Percentiles rank a stretch among this genome's conserved stretches.
These are phyloP conservation scores for Coprinopsis sp. DNA, from an alignment of 768 basidiomycete species.

Conservation along the genomic window DNA sequence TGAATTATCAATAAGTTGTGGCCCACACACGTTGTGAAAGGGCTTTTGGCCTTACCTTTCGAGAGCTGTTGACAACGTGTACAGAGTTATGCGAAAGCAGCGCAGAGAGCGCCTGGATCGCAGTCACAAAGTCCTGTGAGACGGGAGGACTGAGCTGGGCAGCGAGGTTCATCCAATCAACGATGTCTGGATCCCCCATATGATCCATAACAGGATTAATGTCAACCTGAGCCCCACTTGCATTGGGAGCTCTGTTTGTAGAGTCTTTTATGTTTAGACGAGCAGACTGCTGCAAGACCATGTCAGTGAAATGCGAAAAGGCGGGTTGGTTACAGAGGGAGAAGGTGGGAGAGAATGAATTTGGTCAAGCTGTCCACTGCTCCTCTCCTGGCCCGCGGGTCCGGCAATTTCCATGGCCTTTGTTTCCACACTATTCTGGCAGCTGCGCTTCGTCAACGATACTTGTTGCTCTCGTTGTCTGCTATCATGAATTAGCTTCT, in stretches of 20 bases:
- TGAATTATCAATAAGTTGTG: neutral
- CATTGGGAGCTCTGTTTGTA: neutral
- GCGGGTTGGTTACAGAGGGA: neutral
- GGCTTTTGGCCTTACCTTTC: conserved; percentile 3
- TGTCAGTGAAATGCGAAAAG: neutral
- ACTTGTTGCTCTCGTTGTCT: neutral
- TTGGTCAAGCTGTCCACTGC: conserved; percentile 8
- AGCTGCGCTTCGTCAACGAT: neutral
- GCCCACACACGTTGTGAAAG: neutral
- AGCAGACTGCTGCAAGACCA: conserved; percentile 2
- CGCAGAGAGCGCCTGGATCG: neutral
- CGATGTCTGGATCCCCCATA: neutral
- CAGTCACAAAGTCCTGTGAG: neutral
- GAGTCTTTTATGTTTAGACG: conserved; percentile 4
- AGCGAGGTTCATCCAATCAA: conserved; percentile 6
- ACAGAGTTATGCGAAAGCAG: neutral
- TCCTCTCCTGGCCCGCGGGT: conserved; percentile 1
- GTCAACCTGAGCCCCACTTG: neutral
- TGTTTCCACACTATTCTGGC: neutral
- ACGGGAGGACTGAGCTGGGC: conserved; percentile 3
- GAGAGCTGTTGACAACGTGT: neutral
- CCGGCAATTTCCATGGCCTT: conserved; percentile 10
- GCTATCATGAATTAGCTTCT: no score
- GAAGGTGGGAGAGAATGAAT: conserved; percentile 6
- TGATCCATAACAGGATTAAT: neutral